Base-by-base conservation (phyloP, 1,139 yeast species). In the Zygotorulaspora mrakii region DNA sequence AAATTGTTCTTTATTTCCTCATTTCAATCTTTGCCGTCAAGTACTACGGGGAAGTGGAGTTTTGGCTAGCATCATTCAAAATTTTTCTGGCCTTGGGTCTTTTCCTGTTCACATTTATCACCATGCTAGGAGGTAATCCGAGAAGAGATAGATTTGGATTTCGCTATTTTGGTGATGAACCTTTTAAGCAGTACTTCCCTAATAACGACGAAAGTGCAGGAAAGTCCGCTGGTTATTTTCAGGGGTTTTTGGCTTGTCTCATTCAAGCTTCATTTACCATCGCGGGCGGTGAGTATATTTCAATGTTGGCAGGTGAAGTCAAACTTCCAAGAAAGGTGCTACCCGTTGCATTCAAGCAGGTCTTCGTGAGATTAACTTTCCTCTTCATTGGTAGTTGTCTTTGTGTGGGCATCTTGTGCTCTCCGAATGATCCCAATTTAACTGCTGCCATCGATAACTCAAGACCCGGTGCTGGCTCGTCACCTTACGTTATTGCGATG, bases 71-170 rank as follows among this genome's bases (percentile, higher is more conserved):
- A 3, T 68, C 85, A 36, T 82, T 84, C 37, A 86, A 86, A 61
- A 77, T 85, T 33, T 50, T 83, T 2, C 67, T 85, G 33, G 84
- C 87, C 38, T 61, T 81, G 32, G 95, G 94, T 0, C 70, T 86
- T 32, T 76, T 85, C 49, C 54, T 79, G 23, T 85, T 83, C 65
- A 82, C 91, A 0, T 77, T 85, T 47, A 58, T 85, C 46, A 79
- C 88, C 10, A 85, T 85, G 95, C 75, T 82, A 42, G 95, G 95
- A 14, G 95, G 94, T 13, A 84, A 84, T 59, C 88, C 88, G 3
- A 52, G 69, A 37, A 74, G 70, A 45, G 83, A 80, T 57, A 77
- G 74, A 1, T 79, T 74, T 59, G 88, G 88, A 0, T 82, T 82
- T 62, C 67, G 85, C 46, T 62, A 78, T 58, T 80, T 89, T 85